Evolutionary conservation across 257 asterid genomes (phyloP), one percentile per base, ranked within the genome.

Genomic region (Hygrophila difformis): DNA sequence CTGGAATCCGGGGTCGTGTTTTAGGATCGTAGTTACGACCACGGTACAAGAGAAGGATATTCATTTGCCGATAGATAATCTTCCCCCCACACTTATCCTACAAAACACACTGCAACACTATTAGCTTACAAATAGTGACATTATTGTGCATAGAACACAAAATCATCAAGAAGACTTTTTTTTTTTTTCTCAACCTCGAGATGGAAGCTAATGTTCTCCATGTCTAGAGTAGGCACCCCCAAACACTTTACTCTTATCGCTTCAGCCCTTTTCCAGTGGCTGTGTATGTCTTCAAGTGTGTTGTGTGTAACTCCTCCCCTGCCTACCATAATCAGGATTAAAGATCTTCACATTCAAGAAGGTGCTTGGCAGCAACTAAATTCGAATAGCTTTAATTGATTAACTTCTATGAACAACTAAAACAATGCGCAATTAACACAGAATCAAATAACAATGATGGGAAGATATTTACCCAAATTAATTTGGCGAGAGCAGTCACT

Each of bases 281-380:
- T 71, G 62, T 84, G 94, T 51, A 88, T 72, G 60, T 88, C 97
- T 54, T 76, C 93, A 53, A 88, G 84, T 65, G 68, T 74, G 76
- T 84, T 84, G 56, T 88, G 97, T 1, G 95, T 84, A 41, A 88
- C 97, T 46, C 97, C 97, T 64, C 92, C 97, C 55, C 62, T 75
- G 19, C 97, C 95, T 78, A 28, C 19, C 52, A 62, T 36, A 16
- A 62, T 23, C 44, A 41, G 39, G 47, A 39, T 16, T 16, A 14
- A 5, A 45, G 20, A 20, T 9, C 34, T 44, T 29, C 38, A 44
- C 50, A 34, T 19, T 17, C 55, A 26, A 26, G 8, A 8, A 5
- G 0, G 7, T 26, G 31, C 31, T 8, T 26, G 31, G 31, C 31
- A 39, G 19, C 10, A 1, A 41, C 19, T 5, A 9, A 18, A n/a